Evolutionary conservation across 257 asterid species (phyloP).

Genomic region (Fraxinus excelsior): DNA sequence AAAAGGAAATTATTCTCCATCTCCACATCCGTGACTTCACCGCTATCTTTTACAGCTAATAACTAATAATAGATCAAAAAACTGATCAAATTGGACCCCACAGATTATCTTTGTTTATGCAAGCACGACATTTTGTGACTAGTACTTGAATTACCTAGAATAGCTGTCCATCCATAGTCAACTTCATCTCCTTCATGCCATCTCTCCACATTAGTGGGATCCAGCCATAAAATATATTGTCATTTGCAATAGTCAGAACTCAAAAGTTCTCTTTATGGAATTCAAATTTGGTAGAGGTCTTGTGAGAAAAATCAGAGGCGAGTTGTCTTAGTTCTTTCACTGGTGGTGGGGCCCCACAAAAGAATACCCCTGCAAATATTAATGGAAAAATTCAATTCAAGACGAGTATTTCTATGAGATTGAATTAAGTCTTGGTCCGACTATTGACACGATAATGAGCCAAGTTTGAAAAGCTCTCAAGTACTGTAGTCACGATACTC

Average conservation of each 20-base stretch:
- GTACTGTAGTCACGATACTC: no score
- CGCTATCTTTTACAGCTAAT: constrained; percentile 20
- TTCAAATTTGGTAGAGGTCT: constrained; percentile 75
- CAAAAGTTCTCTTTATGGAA: constrained; percentile 87
- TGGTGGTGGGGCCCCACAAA: constrained; percentile 90
- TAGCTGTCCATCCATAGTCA: constrained; percentile 25
- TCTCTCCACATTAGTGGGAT: background rate
- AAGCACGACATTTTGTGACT: constrained; percentile 26
- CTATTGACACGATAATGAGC: no score
- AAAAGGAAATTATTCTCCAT: no score
- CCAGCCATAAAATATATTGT: background rate
- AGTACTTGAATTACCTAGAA: background rate
- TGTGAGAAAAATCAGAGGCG: constrained; percentile 75
- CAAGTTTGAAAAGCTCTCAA: no score
- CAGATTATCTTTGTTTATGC: constrained; percentile 25
- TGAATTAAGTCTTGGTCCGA: no score
- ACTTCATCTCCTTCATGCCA: background rate
- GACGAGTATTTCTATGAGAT: background rate
- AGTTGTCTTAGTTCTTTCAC: constrained; percentile 59
- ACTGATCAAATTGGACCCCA: constrained; percentile 23
- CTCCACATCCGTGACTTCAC: background rate
- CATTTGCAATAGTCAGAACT: constrained; percentile 9
- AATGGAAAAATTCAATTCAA: background rate
- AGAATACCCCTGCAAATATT: constrained; percentile 72
- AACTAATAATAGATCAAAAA: background rate